Conservation (phyloP, 257 asterid genomes). For the Fraxinus americana region DNA sequence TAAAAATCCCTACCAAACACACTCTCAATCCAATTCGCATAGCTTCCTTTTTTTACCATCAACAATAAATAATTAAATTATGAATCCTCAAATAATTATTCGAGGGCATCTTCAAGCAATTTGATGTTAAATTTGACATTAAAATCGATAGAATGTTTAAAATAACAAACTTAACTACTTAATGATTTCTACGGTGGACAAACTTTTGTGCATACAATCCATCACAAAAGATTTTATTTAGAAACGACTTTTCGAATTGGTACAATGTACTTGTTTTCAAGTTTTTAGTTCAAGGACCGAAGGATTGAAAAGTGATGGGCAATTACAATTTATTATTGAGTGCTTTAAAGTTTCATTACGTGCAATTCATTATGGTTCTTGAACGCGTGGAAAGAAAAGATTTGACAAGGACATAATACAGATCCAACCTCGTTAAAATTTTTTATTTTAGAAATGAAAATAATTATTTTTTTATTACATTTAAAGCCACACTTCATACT, state of each 20-base stretch:
- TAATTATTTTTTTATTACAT: too few species aligned
- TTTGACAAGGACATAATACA: too few species aligned
- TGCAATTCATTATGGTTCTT: background rate
- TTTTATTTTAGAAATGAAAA: too few species aligned
- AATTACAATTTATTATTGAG: background rate
- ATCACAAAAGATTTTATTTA: background rate
- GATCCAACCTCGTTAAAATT: too few species aligned
- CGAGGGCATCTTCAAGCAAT: background rate
- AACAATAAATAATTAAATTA: background rate
- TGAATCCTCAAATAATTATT: background rate
- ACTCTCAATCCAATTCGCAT: background rate
- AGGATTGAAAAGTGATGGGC: background rate
- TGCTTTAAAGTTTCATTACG: conserved; percentile 12
- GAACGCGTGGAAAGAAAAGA: background rate
- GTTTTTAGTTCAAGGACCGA: background rate
- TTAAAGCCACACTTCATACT: too few species aligned
- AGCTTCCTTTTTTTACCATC: background rate
- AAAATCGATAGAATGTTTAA: too few species aligned
- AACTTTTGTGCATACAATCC: background rate
- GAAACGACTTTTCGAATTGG: background rate
- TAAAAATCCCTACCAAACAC: too few species aligned
- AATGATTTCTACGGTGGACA: background rate
- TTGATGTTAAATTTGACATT: background rate
- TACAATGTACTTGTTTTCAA: background rate
- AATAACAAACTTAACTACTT: background rate